Evolutionary conservation across 1,284 basidiomycete species (phyloP).

Genomic region (Ustilago hordei): DNA sequence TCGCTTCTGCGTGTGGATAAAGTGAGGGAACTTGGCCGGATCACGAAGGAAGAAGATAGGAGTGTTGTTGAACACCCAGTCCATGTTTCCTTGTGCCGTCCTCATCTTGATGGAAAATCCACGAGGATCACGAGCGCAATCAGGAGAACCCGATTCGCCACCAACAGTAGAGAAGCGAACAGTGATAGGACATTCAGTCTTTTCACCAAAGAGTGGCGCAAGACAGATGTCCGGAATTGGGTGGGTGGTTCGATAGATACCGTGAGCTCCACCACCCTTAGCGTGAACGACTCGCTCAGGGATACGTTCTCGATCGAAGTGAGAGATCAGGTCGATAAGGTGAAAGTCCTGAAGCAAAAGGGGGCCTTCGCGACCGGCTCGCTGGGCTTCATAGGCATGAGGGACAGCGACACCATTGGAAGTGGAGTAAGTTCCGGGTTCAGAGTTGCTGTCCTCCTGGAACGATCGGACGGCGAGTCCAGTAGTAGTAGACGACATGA

Average conservation of each 20-base stretch:
- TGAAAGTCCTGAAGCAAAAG: constrained; percentile 79
- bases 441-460: constrained; percentile 32
- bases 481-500: constrained; percentile 37
- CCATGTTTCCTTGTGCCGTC: constrained; percentile 44
- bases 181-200: constrained; percentile 44
- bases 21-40: constrained; percentile 57
- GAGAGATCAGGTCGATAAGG: constrained; percentile 52
- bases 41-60: constrained; percentile 62
- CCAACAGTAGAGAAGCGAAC: constrained; percentile 60
- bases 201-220: constrained; percentile 45
- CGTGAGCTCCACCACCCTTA: constrained; percentile 62
- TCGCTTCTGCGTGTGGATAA: constrained; percentile 62
- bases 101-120: constrained; percentile 61
- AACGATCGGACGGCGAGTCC: constrained; percentile 37
- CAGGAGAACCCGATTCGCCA: constrained; percentile 53
- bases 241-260: constrained; percentile 54
- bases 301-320: constrained; percentile 66
- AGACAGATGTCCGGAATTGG: constrained; percentile 49
- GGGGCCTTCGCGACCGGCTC: constrained; percentile 80
- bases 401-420: constrained; percentile 53
- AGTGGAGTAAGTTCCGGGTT: constrained; percentile 46
- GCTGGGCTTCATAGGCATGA: constrained; percentile 81
- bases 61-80: constrained; percentile 57
- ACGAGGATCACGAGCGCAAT: constrained; percentile 54
- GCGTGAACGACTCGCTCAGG: constrained; percentile 66